Evolutionary conservation across 495 filamentous ascomycete species (phyloP).

Genomic region (Saxophila tyrrhenica): DNA sequence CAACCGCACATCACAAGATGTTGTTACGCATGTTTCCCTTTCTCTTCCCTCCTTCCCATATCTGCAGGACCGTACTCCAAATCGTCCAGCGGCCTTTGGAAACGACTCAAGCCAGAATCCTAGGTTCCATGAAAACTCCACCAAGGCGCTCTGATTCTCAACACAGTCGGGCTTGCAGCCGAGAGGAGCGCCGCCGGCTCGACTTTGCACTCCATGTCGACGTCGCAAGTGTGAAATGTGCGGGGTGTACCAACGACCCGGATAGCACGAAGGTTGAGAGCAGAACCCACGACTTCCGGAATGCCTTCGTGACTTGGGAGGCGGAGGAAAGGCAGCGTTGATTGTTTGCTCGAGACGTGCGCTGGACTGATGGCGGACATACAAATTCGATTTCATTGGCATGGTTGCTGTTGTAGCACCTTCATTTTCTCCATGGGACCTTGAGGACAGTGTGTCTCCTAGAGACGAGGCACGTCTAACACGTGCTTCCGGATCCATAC

Average conservation of each 20-base stretch:
- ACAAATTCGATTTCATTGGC: too few species aligned
- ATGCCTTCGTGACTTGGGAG: too few species aligned
- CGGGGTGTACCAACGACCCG: too few species aligned
- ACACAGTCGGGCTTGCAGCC: not conserved
- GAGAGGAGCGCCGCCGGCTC: not conserved
- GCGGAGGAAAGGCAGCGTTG: not conserved
- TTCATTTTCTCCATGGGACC: too few species aligned
- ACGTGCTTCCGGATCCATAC: too few species aligned
- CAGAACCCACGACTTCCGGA: too few species aligned
- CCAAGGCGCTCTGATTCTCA: not conserved
- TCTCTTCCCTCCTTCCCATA: not conserved
- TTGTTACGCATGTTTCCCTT: not conserved
- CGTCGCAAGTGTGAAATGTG: not conserved
- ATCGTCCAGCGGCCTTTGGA: not conserved
- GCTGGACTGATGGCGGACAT: not conserved
- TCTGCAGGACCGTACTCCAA: not conserved
- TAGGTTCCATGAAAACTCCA: too few species aligned
- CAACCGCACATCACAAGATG: not conserved
- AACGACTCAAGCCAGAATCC: not conserved
- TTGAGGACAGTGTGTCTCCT: too few species aligned
- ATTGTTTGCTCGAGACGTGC: not conserved
- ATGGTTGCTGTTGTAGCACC: too few species aligned
- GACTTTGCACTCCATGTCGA: not conserved
- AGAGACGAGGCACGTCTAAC: too few species aligned
- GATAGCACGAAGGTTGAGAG: too few species aligned